Evolutionary conservation across 1,284 basidiomycete genomes (phyloP).

Genomic region (Apiotrichum domesticum): DNA sequence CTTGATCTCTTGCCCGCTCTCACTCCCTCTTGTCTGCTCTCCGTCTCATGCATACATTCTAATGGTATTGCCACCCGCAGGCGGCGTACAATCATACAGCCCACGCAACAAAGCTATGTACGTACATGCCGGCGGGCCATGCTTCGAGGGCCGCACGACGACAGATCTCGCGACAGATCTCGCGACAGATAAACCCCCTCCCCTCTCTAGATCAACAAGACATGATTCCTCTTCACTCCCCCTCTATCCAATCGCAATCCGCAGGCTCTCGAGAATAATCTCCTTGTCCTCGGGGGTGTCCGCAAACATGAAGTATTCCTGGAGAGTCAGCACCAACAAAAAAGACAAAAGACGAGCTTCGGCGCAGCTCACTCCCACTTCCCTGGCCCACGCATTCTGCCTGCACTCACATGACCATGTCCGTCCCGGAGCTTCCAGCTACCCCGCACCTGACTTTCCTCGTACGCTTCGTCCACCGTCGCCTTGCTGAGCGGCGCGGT

Average conservation of each 20-base stretch:
- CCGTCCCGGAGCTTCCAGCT: conserved; percentile 34
- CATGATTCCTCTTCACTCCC: neutral
- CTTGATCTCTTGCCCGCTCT: no score
- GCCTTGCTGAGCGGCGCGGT: neutral
- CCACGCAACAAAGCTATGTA: no score
- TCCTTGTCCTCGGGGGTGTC: conserved; percentile 39
- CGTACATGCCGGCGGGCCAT: no score
- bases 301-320: conserved; percentile 41
- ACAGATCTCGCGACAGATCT: no score
- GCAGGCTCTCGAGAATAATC: conserved; percentile 28
- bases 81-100: no score
- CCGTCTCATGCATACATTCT: no score
- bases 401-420: conserved; percentile 24
- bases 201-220: no score
- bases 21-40: no score
- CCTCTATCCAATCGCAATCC: conserved; percentile 5
- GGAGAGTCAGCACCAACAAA: neutral
- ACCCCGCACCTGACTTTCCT: conserved; percentile 40
- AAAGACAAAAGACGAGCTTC: no score
- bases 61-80: no score
- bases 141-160: no score
- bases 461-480: conserved; percentile 21
- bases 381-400: neutral
- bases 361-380: neutral
- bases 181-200: no score